Percentiles rank a stretch among this genome's conserved stretches.
Conservation (phyloP, 768 basidiomycete species). For the Cubamyces sp. region DNA sequence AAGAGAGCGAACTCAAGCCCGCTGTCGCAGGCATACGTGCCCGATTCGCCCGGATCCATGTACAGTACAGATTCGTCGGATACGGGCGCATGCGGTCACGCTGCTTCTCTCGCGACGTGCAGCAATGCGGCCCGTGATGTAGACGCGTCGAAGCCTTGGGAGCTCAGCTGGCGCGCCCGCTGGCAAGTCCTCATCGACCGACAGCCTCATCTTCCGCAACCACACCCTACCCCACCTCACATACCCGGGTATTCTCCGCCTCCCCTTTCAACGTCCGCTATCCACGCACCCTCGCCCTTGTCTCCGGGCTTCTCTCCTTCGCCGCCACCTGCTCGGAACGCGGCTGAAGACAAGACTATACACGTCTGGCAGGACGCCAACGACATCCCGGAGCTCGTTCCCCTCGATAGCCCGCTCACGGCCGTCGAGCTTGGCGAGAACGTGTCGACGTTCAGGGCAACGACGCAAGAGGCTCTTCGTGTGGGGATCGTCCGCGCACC, state of each 20-base stretch:
- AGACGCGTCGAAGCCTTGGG: neutral
- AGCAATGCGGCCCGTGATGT: neutral
- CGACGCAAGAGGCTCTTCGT: neutral
- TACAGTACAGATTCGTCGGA: slow-evolving; percentile 4
- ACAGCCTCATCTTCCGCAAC: neutral
- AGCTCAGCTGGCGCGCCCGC: slow-evolving; percentile 10
- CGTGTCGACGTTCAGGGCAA: too few species aligned
- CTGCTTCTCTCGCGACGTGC: neutral
- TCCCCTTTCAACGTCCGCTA: neutral
- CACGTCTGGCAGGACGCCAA: slow-evolving; percentile 2
- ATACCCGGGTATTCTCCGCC: neutral
- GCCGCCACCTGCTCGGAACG: neutral
- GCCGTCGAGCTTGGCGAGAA: neutral
- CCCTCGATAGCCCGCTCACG: slow-evolving; percentile 4
- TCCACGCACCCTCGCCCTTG: neutral
- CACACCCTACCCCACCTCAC: neutral
- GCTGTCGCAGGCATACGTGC: neutral
- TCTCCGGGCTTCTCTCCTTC: neutral
- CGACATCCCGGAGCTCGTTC: neutral
- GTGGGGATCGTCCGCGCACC: neutral
- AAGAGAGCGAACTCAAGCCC: neutral
- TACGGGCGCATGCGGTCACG: neutral
- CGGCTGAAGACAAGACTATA: neutral
- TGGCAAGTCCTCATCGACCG: slow-evolving; percentile 16
- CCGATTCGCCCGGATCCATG: slow-evolving; percentile 8